These are phyloP conservation scores for Umbelopsis sp. DNA, from an alignment of 192 early-diverging fungal genomes.

Conservation along the genomic window DNA sequence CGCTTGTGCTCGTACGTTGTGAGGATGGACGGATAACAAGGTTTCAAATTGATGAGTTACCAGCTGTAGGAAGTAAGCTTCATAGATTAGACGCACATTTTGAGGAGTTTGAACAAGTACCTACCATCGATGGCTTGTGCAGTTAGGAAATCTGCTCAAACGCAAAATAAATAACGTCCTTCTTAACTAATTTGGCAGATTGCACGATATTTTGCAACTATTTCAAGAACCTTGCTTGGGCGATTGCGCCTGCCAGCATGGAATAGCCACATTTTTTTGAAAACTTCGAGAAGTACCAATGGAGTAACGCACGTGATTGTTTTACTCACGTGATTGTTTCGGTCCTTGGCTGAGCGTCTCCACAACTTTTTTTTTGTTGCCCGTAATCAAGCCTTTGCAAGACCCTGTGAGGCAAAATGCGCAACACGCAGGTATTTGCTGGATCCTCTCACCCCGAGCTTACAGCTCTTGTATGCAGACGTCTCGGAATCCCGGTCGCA, in stretches of 20 bases:
- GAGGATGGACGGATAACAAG: background rate
- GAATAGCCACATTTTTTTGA: too few relatives aligned
- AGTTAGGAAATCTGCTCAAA: background rate
- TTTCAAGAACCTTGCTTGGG: too few relatives aligned
- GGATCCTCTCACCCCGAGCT: conserved; percentile 94
- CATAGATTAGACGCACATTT: background rate
- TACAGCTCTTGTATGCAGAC: conserved; percentile 73
- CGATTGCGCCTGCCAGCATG: too few relatives aligned
- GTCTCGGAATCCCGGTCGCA: conserved; percentile 77
- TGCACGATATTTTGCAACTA: too few relatives aligned
- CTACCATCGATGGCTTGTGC: background rate
- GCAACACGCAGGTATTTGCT: conserved; percentile 90
- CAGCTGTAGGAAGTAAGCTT: background rate
- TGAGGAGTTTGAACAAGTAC: background rate
- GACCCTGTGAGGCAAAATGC: conserved; percentile 49
- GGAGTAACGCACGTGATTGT: background rate
- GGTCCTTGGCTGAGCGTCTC: too few relatives aligned
- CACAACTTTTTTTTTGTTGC: background rate
- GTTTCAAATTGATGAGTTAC: background rate
- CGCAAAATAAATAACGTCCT: background rate
- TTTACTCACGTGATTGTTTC: background rate
- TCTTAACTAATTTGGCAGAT: background rate
- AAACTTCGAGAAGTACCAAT: background rate
- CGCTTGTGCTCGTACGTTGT: background rate
- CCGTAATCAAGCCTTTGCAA: background rate